Evolutionary conservation across 2,329 filamentous ascomycete genomes (phyloP), one percentile per base, ranked within the genome.

Genomic region (Oidium heveae): DNA sequence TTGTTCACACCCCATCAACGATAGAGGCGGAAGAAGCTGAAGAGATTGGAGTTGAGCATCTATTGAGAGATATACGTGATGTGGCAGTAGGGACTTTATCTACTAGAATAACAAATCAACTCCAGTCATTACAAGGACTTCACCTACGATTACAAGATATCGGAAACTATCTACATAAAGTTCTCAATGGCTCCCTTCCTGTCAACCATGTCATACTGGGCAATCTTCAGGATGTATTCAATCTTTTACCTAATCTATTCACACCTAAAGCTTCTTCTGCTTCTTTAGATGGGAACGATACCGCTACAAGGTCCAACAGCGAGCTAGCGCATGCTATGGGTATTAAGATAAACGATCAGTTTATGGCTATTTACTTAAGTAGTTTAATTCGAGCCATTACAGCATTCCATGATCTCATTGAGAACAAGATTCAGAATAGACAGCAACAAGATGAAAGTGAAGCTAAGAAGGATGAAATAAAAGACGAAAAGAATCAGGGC

Each of bases 361-460:
- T 98, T 60, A 95, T 98, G 85, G 80, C 88, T 54, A 96, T 98
- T 67, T 98, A 98, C 69, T 75, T 98, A 55, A 94, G 86, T 71
- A 94, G 86, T 71, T 72, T 96, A 72, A 96, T 98, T 69, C 79
- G 91, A 58, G 91, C 91, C 56, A 98, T 98, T 65, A 96, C 91
- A 13, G 91, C 91, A 8, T 98, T 96, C 81, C 91, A 98, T 68
- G 91, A 98, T 67, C 72, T 98, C 61, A 98, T 98, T 61, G 91
- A 98, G 73, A 98, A 98, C 74, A 98, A 98, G 77, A 95, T 96
- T 61, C 89, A 96, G 72, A 98, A 98, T 71, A 79, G 89, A 67
- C 88, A 96, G 70, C 86, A 93, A 68, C 84, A 93, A 65, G 91
- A 96, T 66, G 91, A 98, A 65, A 89, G 89, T 71, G 89, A 96